phyloP scores from a whole-genome alignment of 257 asterid genomes.

The Leptodermis oblonga region DNA sequence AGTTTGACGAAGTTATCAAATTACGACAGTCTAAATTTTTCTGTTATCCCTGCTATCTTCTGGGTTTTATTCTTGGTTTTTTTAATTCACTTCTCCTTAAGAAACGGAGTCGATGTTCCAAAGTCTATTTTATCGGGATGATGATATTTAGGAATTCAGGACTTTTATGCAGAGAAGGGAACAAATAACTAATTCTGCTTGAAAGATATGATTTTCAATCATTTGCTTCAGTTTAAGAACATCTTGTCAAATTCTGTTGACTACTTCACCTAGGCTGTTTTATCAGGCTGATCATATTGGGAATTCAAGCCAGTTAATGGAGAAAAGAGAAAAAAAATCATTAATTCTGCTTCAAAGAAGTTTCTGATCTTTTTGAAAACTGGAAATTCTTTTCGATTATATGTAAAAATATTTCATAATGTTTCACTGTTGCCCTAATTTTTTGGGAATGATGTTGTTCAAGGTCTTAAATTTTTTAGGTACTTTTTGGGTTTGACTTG shows the following conservation, averaged over 20 bases:
- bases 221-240: background rate
- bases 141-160: background rate
- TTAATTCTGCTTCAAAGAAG: background rate
- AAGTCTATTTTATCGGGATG: background rate
- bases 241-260: background rate
- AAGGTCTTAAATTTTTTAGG: background rate
- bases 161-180: background rate
- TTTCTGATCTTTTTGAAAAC: background rate
- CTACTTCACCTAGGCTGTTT: background rate
- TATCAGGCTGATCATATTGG: background rate
- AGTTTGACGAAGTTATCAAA: background rate
- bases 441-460: background rate
- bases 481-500: background rate
- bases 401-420: background rate
- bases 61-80: background rate
- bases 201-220: background rate
- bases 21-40: background rate
- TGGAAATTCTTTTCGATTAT: background rate
- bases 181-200: background rate
- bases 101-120: background rate
- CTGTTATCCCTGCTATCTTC: background rate
- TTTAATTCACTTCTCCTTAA: background rate
- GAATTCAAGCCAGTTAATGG: background rate
- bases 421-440: background rate
- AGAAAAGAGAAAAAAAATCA: background rate